Conservation (phyloP, 2,329 filamentous ascomycete species). For the Epichloe scottii region DNA sequence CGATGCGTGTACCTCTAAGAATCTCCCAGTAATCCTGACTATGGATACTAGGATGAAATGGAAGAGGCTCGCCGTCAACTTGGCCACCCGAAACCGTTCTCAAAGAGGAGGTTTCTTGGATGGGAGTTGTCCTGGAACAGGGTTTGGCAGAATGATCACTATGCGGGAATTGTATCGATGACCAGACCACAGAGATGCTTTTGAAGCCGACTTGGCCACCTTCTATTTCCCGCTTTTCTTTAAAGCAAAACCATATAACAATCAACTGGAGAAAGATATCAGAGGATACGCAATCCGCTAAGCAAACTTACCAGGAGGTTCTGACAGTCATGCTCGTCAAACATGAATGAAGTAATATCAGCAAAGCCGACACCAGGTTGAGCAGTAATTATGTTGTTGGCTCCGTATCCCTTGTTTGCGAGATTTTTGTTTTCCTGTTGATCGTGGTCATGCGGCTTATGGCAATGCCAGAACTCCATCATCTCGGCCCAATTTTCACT, state of each 20-base stretch:
- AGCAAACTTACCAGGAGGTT: slow-evolving; percentile 23
- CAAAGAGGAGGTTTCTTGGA: slow-evolving; percentile 25
- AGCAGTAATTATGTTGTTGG: slow-evolving; percentile 60
- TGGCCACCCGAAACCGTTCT: slow-evolving; percentile 28
- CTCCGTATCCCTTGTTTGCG: slow-evolving; percentile 67
- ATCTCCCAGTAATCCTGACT: slow-evolving; percentile 37
- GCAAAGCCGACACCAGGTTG: slow-evolving; percentile 60
- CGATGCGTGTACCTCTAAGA: slow-evolving; percentile 33
- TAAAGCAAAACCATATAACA: neutral
- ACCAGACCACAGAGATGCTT: slow-evolving; percentile 39
- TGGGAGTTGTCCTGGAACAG: slow-evolving; percentile 12
- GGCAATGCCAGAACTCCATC: slow-evolving; percentile 99
- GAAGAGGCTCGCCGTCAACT: slow-evolving; percentile 21
- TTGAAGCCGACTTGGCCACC: slow-evolving; percentile 40
- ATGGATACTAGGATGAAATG: slow-evolving; percentile 35
- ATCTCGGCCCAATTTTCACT: slow-evolving; percentile 98
- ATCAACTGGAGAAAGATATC: neutral
- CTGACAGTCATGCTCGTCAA: slow-evolving; percentile 54
- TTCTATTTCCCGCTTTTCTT: slow-evolving; percentile 39
- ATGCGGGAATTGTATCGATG: slow-evolving; percentile 60
- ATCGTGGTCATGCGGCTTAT: slow-evolving; percentile 63
- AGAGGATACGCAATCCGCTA: too few species aligned
- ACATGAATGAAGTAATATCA: slow-evolving; percentile 64
- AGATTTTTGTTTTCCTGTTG: slow-evolving; percentile 33
- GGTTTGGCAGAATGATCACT: slow-evolving; percentile 26